A percentile compares a stretch with the other conserved stretches of the same genome.
Conservation (phyloP, 768 basidiomycete species). For the Trametes sanguinea region DNA sequence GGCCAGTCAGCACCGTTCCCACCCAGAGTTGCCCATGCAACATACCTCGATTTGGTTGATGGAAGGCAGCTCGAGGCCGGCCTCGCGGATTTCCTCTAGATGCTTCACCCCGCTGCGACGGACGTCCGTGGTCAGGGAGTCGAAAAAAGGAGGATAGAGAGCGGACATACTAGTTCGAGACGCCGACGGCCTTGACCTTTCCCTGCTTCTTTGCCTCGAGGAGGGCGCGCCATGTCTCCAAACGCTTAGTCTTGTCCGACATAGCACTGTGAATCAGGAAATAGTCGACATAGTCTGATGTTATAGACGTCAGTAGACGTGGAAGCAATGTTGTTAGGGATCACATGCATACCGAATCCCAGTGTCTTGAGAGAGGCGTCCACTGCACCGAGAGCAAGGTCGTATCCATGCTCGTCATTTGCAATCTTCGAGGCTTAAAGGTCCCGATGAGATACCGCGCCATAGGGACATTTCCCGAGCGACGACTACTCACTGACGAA, state of each 20-base stretch:
- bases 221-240: conserved; percentile 43
- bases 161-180: conserved; percentile 49
- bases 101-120: conserved; percentile 63
- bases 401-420: conserved; percentile 62
- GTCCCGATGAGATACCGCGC: too few species aligned
- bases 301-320: too few species aligned
- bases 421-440: conserved; percentile 63
- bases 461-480: not conserved
- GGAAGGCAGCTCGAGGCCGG: conserved; percentile 62
- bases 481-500: conserved; percentile 62
- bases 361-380: conserved; percentile 50
- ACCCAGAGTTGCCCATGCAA: too few species aligned
- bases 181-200: conserved; percentile 41
- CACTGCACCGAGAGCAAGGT: conserved; percentile 57
- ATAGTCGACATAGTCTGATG: conserved; percentile 48
- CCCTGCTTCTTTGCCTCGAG: conserved; percentile 40
- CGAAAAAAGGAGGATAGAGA: conserved; percentile 5
- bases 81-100: conserved; percentile 68
- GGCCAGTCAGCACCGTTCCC: not conserved
- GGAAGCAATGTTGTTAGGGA: too few species aligned
- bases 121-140: not conserved
- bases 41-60: conserved; percentile 84
- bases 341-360: too few species aligned
- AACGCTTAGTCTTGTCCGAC: conserved; percentile 38
- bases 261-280: conserved; percentile 47